Percentiles rank a stretch among this genome's conserved stretches.
Conservation (phyloP, 345 rosid species). For the Salix koriyanagi region DNA sequence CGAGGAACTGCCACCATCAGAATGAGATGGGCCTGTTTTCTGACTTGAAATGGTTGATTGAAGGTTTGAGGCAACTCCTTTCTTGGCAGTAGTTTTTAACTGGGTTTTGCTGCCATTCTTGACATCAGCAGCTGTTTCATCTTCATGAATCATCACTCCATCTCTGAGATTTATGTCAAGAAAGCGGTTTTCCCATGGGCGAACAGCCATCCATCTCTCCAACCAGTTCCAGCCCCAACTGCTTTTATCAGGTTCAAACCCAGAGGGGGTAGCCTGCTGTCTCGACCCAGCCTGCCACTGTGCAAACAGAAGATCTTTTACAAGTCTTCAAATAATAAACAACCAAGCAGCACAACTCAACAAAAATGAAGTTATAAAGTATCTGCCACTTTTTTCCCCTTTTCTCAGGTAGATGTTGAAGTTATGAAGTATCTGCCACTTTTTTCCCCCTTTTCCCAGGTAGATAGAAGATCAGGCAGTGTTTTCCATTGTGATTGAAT, state of each 20-base stretch:
- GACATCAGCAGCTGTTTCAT: conserved; percentile 40
- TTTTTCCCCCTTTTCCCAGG: neutral
- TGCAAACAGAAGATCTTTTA: conserved; percentile 8
- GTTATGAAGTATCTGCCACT: neutral
- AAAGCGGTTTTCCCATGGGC: conserved; percentile 99
- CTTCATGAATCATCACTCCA: conserved; percentile 58
- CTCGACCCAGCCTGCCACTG: conserved; percentile 99
- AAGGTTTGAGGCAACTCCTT: conserved; percentile 33
- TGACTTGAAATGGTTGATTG: conserved; percentile 43
- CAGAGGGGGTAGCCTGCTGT: conserved; percentile 53
- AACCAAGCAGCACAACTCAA: neutral
- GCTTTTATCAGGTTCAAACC: conserved; percentile 89
- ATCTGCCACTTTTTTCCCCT: neutral
- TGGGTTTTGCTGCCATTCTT: conserved; percentile 47
- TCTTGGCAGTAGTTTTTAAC: conserved; percentile 52
- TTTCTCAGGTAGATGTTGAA: neutral
- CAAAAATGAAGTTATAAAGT: neutral
- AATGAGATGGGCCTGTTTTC: conserved; percentile 64
- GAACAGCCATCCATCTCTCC: conserved; percentile 99
- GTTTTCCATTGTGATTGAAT: too few relatives aligned
- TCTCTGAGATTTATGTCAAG: conserved; percentile 84
- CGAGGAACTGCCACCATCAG: conserved; percentile 63
- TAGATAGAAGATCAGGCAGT: neutral
- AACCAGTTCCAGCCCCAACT: conserved; percentile 99
- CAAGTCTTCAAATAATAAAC: neutral